Evolutionary conservation across 352 stramenopile genomes (phyloP).

Genomic region (Globisporangium cylindrosporum): DNA sequence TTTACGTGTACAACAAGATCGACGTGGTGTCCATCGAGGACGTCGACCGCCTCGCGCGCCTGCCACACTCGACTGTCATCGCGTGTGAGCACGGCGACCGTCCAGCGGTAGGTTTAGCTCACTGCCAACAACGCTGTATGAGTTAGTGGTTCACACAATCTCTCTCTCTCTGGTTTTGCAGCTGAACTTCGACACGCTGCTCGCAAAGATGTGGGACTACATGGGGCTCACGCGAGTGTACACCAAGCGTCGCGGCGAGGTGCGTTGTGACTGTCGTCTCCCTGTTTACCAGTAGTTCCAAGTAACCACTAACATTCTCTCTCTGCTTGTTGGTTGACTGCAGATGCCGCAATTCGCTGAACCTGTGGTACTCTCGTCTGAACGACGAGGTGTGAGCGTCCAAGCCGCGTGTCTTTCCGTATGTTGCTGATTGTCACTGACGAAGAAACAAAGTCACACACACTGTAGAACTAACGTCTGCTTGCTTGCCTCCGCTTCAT

Average conservation of each 20-base stretch:
- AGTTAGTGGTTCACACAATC: too few relatives aligned
- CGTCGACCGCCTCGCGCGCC: constrained; percentile 94
- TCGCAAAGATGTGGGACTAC: constrained; percentile 90
- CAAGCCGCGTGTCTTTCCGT: constrained; percentile 84
- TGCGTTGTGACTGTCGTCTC: constrained; percentile 15
- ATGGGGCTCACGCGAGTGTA: constrained; percentile 89
- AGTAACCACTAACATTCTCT: not conserved
- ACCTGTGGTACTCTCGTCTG: constrained; percentile 80
- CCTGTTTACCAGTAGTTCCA: not conserved
- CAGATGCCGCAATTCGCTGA: constrained; percentile 74
- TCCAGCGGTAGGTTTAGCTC: constrained; percentile 45
- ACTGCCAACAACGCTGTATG: not conserved
- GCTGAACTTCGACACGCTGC: constrained; percentile 95
- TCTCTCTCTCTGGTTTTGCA: constrained; percentile 24
- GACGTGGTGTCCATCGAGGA: constrained; percentile 99
- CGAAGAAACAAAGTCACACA: not conserved
- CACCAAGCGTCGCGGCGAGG: constrained; percentile 85
- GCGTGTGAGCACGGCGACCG: constrained; percentile 86
- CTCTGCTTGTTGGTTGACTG: not conserved
- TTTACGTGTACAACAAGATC: constrained; percentile 99
- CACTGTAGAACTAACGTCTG: not conserved
- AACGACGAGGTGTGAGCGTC: constrained; percentile 78
- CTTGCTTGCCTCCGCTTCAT: not conserved
- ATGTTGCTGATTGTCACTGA: constrained; percentile 19
- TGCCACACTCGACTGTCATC: constrained; percentile 96